Conservation (phyloP, 345 rosid species). For the Eucalyptus erythrocorys region DNA sequence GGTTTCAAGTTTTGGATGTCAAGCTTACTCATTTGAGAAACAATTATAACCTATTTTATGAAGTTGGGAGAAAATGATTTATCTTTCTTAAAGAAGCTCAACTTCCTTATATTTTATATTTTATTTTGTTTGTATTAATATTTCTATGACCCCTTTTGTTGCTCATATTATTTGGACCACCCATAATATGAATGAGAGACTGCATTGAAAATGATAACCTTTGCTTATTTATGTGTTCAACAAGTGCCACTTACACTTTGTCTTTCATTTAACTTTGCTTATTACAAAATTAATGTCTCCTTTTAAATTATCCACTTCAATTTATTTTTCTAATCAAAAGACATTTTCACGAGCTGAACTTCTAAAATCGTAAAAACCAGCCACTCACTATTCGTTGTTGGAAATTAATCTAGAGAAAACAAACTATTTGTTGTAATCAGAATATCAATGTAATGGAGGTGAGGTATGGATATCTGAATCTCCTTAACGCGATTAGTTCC, state of each 20-base stretch:
- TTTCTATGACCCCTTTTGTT: neutral
- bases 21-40: neutral
- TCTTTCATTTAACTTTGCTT: neutral
- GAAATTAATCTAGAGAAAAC: too few relatives aligned
- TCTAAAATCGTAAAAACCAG: neutral
- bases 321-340: neutral
- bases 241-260: neutral
- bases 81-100: neutral
- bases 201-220: neutral
- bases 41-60: too few relatives aligned
- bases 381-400: too few relatives aligned
- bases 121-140: neutral
- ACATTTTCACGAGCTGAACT: neutral
- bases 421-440: too few relatives aligned
- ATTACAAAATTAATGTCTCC: neutral
- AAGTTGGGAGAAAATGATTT: neutral
- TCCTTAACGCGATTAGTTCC: too few relatives aligned
- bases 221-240: neutral
- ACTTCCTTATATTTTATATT: neutral
- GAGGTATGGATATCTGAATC: too few relatives aligned
- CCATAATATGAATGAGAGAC: neutral
- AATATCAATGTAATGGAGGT: too few relatives aligned
- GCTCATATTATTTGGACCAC: neutral
- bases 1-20: neutral
- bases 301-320: neutral